phyloP scores from a whole-genome alignment of 2,329 filamentous ascomycete species.

The Botrytis squamosa region DNA sequence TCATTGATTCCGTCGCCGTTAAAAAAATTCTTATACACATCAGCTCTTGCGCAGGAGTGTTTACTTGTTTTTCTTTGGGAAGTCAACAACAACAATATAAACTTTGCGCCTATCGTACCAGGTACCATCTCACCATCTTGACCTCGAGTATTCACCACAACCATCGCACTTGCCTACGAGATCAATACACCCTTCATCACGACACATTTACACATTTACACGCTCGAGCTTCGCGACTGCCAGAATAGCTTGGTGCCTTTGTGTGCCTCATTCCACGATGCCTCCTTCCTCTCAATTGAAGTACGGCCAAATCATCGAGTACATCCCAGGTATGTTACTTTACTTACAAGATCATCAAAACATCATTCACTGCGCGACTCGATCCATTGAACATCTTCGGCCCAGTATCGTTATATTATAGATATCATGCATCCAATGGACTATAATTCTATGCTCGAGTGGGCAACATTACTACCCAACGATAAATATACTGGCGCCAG shows the following conservation, averaged over 20 bases:
- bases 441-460: conserved; percentile 31
- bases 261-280: conserved; percentile 37
- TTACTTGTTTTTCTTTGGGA: background rate
- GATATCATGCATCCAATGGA: conserved; percentile 26
- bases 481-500: conserved; percentile 22
- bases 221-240: conserved; percentile 14
- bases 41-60: background rate
- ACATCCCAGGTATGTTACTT: conserved; percentile 74
- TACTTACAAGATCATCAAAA: conserved; percentile 13
- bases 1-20: background rate
- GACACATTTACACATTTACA: background rate
- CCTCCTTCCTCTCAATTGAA: conserved; percentile 48
- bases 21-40: background rate
- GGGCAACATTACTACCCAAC: conserved; percentile 30
- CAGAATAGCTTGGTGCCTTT: conserved; percentile 1
- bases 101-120: background rate
- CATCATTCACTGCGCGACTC: conserved; percentile 20
- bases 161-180: background rate
- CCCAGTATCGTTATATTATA: conserved; percentile 31
- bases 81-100: conserved; percentile 13
- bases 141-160: background rate
- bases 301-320: conserved; percentile 89
- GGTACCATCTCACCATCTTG: background rate
- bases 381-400: conserved; percentile 24
- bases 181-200: background rate